These are phyloP conservation scores for Pseudofabraea citricarpa DNA, from an alignment of 2,329 filamentous ascomycete genomes.

Conservation along the genomic window DNA sequence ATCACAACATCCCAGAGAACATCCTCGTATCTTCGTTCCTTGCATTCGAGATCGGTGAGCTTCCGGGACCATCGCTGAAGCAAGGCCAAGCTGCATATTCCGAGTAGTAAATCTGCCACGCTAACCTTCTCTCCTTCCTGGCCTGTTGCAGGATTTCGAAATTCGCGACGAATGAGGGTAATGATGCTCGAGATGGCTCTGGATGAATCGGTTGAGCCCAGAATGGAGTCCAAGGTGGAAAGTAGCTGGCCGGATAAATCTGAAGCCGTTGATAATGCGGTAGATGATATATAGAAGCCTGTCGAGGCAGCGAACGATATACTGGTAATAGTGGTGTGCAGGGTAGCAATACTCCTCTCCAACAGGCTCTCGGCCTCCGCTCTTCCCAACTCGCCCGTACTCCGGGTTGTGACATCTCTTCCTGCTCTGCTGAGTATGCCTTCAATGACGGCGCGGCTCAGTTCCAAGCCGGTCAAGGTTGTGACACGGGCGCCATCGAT, in stretches of 20 bases:
- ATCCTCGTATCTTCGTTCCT: conserved; percentile 45
- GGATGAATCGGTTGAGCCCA: conserved; percentile 66
- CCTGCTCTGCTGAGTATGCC: conserved; percentile 30
- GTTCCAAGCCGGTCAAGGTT: conserved; percentile 32
- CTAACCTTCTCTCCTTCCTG: conserved; percentile 54
- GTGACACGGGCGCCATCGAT: conserved; percentile 31
- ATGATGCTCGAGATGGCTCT: conserved; percentile 63
- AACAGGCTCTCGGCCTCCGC: conserved; percentile 52
- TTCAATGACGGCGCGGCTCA: conserved; percentile 32
- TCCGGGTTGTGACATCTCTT: conserved; percentile 27
- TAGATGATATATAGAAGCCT: conserved; percentile 53
- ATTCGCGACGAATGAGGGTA: conserved; percentile 58
- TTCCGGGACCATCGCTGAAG: conserved; percentile 53
- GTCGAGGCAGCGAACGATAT: conserved; percentile 58
- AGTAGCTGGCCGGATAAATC: conserved; percentile 54
- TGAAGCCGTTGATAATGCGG: conserved; percentile 48
- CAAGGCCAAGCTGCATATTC: conserved; percentile 56
- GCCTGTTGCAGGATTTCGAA: conserved; percentile 58
- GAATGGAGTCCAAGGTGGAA: conserved; percentile 56
- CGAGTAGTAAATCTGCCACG: conserved; percentile 55
- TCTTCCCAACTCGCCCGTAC: conserved; percentile 37
- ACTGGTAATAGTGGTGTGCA: conserved; percentile 53
- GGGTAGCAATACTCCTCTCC: conserved; percentile 48
- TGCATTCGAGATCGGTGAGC: conserved; percentile 44
- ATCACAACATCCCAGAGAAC: conserved; percentile 65